Evolutionary conservation across 116 monocot species (phyloP), one percentile per base, ranked within the genome.

Genomic region (Zostera marina): DNA sequence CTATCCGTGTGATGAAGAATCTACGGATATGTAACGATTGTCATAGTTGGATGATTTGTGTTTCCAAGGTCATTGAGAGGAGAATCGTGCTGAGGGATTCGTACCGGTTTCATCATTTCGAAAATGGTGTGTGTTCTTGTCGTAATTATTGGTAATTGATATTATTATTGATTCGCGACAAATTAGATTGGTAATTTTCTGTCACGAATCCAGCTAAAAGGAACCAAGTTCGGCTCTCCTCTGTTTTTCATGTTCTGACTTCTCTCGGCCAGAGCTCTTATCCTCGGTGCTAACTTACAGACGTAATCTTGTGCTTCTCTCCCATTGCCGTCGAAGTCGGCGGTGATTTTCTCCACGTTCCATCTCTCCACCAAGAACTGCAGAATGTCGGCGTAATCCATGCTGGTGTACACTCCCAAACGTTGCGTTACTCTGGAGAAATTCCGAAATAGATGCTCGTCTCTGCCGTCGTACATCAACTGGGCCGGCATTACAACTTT

Each of bases 31-130:
- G 92, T 38, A 60, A 69, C 53, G 92, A 92, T 23, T 92, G 92
- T 44, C 92, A 92, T 60, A 81, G 4, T 40, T 92, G 87, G 87
- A 83, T 92, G 80, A 86, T 83, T 59, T 76, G 67, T 72, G 65
- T 78, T 5, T 92, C 87, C 0, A 72, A 22, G 10, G 52, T 87
- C 65, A 17, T 52, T n/a, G 60, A 63, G 11, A 71, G 87, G 41
- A 20, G 44, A 15, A 72, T 92, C 46, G 46, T 87, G 44, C 22
- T 92, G 11, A 62, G 92, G 58, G 92, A 92, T 76, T 71, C 76
- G 42, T 83, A 78, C 51, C 73, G 92, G 42, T 92, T 87, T 66
- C 92, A 92, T 69, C 92, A 92, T 72, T 92, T 92, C 74, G 70
- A 87, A 60, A 74, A 41, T 22, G 87, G 83, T 4, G 53, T 0